These are phyloP conservation scores for Hortiboletus campestris DNA, from an alignment of 768 basidiomycete species.

Conservation along the genomic window DNA sequence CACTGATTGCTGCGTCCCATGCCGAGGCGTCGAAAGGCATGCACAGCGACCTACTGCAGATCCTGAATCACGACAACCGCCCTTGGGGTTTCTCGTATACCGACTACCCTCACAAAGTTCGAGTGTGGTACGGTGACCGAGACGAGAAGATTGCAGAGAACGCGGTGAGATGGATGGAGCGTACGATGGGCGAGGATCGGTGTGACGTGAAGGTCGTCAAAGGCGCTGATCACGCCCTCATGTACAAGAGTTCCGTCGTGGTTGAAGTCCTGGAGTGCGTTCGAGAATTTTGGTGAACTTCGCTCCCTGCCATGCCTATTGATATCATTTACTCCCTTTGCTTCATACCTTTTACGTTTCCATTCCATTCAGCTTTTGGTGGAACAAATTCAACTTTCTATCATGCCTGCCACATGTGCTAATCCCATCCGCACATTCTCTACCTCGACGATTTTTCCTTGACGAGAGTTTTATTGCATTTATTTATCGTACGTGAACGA, in stretches of 20 bases:
- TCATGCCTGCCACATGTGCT: not conserved
- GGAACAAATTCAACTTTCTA: constrained; percentile 16
- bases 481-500: constrained; percentile 21
- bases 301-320: not conserved
- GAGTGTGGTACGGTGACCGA: constrained; percentile 90
- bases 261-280: constrained; percentile 80
- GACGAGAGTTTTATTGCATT: constrained; percentile 13
- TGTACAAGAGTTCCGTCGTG: constrained; percentile 88
- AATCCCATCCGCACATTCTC: constrained; percentile 6
- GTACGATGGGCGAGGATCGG: constrained; percentile 68
- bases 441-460: constrained; percentile 5
- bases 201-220: constrained; percentile 81
- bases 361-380: constrained; percentile 7
- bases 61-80: constrained; percentile 85
- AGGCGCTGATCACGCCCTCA: constrained; percentile 88
- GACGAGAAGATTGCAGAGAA: constrained; percentile 94
- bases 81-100: constrained; percentile 90
- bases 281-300: constrained; percentile 50
- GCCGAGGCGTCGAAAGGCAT: constrained; percentile 91
- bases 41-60: constrained; percentile 86
- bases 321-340: constrained; percentile 11
- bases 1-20: constrained; percentile 91
- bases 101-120: constrained; percentile 71
- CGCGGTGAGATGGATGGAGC: constrained; percentile 91
- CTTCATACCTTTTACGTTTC: constrained; percentile 18